Conservation (phyloP, 139 green algal genomes). For the Chlorella ohadii region DNA sequence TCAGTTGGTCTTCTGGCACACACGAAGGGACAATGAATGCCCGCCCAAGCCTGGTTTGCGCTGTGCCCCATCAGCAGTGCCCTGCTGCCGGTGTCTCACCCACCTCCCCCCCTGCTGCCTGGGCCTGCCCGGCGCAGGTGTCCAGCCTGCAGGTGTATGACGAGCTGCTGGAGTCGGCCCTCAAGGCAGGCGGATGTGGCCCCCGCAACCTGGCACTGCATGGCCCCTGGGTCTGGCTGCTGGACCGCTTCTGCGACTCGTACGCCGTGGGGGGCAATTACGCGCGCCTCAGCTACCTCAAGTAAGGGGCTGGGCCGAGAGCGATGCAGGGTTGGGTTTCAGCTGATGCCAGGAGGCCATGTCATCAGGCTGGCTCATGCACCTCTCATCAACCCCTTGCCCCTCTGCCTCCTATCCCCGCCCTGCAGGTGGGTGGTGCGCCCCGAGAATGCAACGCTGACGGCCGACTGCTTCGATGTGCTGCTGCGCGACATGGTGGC, state of each 20-base stretch:
- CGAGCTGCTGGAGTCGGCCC: conserved; percentile 50
- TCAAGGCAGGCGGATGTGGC: conserved; percentile 49
- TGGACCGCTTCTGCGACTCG: conserved; percentile 42
- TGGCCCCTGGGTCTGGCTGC: conserved; percentile 61
- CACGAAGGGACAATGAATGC: too few species aligned
- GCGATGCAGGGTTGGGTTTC: too few species aligned
- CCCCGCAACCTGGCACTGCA: conserved; percentile 43
- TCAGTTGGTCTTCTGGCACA: too few species aligned
- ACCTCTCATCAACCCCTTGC: too few species aligned
- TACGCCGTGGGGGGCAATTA: conserved; percentile 60
- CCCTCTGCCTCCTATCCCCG: too few species aligned
- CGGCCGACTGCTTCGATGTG: conserved; percentile 52
- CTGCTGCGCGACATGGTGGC: conserved; percentile 48
- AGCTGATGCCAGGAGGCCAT: too few species aligned
- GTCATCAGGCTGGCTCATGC: too few species aligned
- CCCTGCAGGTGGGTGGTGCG: conserved; percentile 41
- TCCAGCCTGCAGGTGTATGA: conserved; percentile 62
- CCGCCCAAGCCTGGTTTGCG: too few species aligned
- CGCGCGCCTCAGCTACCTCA: conserved; percentile 50
- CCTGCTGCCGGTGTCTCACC: too few species aligned
- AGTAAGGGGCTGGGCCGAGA: conserved; percentile 9
- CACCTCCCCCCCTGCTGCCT: neutral
- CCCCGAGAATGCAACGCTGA: conserved; percentile 53
- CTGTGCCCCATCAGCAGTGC: neutral
- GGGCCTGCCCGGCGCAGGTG: neutral